Evolutionary conservation across 164 flowering plant species (phyloP).

Genomic region (Kingdonia uniflora): DNA sequence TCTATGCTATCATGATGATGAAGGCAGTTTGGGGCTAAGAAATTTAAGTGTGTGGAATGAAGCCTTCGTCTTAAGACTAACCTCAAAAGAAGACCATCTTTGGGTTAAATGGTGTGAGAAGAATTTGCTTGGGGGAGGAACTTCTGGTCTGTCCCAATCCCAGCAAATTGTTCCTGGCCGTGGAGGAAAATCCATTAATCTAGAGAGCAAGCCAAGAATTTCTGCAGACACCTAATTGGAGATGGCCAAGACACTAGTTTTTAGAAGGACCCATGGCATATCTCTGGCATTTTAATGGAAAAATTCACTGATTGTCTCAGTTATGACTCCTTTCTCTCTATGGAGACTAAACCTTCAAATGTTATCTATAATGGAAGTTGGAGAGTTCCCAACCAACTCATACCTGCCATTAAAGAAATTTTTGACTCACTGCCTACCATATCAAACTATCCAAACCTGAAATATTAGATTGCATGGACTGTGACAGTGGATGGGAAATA

Average conservation of each 20-base stretch:
- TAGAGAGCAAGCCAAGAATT: not conserved
- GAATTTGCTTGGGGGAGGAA: not conserved
- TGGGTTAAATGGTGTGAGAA: not conserved
- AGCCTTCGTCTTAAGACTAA: not conserved
- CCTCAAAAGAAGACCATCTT: not conserved
- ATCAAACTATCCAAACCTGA: not conserved
- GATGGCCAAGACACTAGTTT: not conserved
- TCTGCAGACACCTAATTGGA: not conserved
- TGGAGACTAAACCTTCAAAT: not conserved
- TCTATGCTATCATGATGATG: not conserved
- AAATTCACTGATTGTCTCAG: not conserved
- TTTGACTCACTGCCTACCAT: too few relatives aligned
- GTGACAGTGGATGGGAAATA: not conserved
- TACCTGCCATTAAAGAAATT: not conserved
- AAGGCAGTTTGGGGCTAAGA: not conserved
- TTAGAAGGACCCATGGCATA: not conserved
- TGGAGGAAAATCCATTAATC: not conserved
- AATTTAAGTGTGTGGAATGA: not conserved
- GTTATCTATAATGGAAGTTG: not conserved
- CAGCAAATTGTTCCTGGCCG: not conserved
- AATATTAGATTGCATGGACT: not conserved
- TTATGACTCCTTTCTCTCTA: not conserved
- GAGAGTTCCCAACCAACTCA: not conserved
- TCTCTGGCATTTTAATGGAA: not conserved
- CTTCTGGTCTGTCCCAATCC: not conserved